Percentiles rank a stretch among this genome's conserved stretches.
These are phyloP conservation scores for Phytophthora sp. DNA, from an alignment of 352 stramenopile species.

Conservation along the genomic window DNA sequence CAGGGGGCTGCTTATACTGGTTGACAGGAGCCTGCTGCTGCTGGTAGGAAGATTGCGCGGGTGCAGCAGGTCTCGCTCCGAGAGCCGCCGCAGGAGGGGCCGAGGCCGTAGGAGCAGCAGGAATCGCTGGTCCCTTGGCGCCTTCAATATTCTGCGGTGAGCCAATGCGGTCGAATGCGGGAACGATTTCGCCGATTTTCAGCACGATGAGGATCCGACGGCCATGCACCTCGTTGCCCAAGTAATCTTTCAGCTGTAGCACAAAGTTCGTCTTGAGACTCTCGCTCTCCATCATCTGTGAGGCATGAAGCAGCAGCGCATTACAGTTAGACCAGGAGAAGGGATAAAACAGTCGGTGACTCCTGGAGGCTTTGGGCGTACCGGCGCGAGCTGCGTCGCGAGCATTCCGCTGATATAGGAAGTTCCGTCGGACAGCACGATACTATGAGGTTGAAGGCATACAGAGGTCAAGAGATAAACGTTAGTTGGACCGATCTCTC, in stretches of 20 bases:
- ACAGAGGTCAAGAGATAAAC: conserved; percentile 5
- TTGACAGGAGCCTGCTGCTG: conserved; percentile 31
- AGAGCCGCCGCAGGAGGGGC: conserved; percentile 35
- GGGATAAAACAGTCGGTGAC: no score
- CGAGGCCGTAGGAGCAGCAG: conserved; percentile 28
- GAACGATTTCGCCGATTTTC: conserved; percentile 79
- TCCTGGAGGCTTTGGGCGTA: conserved; percentile 34
- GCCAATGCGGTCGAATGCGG: conserved; percentile 77
- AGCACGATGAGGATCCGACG: conserved; percentile 87
- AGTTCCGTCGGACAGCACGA: conserved; percentile 82
- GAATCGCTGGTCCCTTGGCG: conserved; percentile 45
- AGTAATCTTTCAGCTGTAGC: conserved; percentile 84
- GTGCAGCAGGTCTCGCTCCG: conserved; percentile 34
- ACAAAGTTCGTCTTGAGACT: conserved; percentile 86
- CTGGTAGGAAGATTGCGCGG: conserved; percentile 45
- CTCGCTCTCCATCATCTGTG: conserved; percentile 82
- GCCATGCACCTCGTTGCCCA: conserved; percentile 86
- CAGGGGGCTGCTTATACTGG: conserved; percentile 38
- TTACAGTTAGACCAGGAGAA: no score
- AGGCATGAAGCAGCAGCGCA: neutral
- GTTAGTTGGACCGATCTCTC: conserved; percentile 1
- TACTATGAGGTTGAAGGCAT: conserved; percentile 34
- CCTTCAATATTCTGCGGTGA: conserved; percentile 80
- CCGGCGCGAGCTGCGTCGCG: conserved; percentile 77
- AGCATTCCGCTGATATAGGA: conserved; percentile 90